Evolutionary conservation across 1,284 basidiomycete genomes (phyloP).

Genomic region (Grifola frondosa): DNA sequence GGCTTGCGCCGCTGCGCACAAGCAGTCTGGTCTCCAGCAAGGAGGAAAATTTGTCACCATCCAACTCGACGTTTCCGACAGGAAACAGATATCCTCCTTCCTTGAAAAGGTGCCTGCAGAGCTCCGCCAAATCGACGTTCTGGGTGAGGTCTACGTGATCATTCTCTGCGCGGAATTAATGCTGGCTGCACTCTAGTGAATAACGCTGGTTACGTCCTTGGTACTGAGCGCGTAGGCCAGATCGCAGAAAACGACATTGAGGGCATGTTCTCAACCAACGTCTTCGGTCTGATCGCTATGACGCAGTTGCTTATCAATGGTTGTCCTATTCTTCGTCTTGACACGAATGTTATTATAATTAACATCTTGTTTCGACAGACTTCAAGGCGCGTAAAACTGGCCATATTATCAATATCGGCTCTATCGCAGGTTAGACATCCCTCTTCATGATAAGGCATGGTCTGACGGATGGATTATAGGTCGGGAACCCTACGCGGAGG

Average conservation of each 20-base stretch:
- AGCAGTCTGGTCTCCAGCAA: conserved; percentile 65
- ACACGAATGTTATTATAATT: conserved; percentile 1
- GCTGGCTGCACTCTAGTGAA: conserved; percentile 53
- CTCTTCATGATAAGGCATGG: not conserved
- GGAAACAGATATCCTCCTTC: conserved; percentile 61
- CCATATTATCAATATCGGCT: conserved; percentile 95
- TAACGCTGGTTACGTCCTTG: conserved; percentile 86
- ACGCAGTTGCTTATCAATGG: conserved; percentile 79
- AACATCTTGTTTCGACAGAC: conserved; percentile 43
- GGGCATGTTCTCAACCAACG: conserved; percentile 92
- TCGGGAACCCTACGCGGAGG: conserved; percentile 91
- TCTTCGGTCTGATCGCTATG: conserved; percentile 83
- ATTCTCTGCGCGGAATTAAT: not conserved
- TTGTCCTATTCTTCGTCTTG: conserved; percentile 21
- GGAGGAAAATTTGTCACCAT: conserved; percentile 71
- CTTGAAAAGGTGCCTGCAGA: conserved; percentile 69
- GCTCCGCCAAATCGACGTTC: conserved; percentile 69
- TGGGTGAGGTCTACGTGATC: conserved; percentile 47
- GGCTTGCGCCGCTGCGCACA: conserved; percentile 68
- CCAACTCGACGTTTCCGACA: conserved; percentile 76
- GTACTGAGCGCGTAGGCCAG: conserved; percentile 80
- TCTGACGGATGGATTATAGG: conserved; percentile 49
- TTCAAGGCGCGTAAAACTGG: conserved; percentile 89
- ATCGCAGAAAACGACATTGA: conserved; percentile 77
- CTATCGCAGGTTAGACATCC: conserved; percentile 68